Conservation (phyloP, 1,139 yeast species). For the Debaryomyces sp. region DNA sequence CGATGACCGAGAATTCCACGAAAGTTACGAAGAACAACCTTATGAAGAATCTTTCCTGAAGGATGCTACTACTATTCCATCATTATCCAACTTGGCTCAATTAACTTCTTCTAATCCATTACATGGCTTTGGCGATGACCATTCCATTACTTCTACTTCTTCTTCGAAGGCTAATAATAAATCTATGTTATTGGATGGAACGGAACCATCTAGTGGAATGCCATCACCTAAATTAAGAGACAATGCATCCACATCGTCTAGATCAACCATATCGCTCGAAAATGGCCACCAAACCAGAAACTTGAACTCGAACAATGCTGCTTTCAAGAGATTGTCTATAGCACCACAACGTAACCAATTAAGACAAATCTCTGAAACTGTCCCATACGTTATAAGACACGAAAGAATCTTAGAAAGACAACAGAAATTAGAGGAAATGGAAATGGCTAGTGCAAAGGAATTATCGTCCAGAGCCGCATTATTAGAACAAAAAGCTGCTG, state of each 20-base stretch:
- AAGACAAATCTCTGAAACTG: constrained; percentile 78
- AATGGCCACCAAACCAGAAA: constrained; percentile 29
- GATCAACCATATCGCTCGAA: constrained; percentile 34
- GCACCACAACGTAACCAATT: constrained; percentile 68
- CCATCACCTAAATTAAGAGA: constrained; percentile 36
- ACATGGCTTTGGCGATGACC: constrained; percentile 18
- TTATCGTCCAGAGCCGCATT: constrained; percentile 73
- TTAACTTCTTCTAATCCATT: constrained; percentile 36
- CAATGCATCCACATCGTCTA: constrained; percentile 32
- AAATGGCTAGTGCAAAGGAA: constrained; percentile 75
- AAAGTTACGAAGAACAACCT: constrained; percentile 29
- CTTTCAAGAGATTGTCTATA: constrained; percentile 59
- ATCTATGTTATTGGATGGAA: constrained; percentile 42
- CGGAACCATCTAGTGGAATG: constrained; percentile 18
- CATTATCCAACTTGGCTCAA: constrained; percentile 66
- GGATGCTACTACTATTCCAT: constrained; percentile 47
- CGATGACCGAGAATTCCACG: constrained; percentile 33
- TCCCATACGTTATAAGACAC: constrained; percentile 77
- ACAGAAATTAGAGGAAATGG: constrained; percentile 76
- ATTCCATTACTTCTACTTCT: constrained; percentile 26
- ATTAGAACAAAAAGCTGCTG: constrained; percentile 74
- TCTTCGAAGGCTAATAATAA: constrained; percentile 30
- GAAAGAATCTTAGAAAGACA: constrained; percentile 75
- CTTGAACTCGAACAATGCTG: constrained; percentile 44
- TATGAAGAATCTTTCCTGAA: constrained; percentile 8